These are phyloP conservation scores for Dichotomocladium elegans DNA, from an alignment of 371 early-diverging fungal species.

Conservation along the genomic window DNA sequence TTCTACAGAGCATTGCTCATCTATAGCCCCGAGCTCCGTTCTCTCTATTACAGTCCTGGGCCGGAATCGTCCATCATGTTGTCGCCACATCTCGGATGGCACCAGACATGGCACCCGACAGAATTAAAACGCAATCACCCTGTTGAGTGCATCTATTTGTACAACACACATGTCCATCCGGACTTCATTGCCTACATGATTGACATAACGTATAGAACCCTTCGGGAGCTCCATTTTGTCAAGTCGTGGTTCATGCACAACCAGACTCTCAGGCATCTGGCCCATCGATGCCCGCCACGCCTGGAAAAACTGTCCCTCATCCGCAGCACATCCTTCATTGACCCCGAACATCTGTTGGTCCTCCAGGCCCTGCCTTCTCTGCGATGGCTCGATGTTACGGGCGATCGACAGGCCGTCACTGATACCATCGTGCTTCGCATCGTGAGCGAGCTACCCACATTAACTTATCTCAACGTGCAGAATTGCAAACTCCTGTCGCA, in stretches of 20 bases:
- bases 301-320: background rate
- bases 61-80: background rate
- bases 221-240: background rate
- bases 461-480: background rate
- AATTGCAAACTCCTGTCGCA: background rate
- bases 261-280: background rate
- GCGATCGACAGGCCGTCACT: background rate
- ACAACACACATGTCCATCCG: background rate
- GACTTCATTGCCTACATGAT: background rate
- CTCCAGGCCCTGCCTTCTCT: background rate
- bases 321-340: background rate
- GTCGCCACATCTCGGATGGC: background rate
- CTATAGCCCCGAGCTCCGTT: background rate
- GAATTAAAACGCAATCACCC: background rate
- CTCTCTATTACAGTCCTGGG: background rate
- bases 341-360: background rate
- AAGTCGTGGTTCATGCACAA: background rate
- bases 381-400: background rate
- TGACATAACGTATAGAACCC: background rate
- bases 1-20: background rate
- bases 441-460: background rate
- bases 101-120: background rate
- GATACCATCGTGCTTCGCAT: background rate
- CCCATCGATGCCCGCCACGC: background rate
- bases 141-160: background rate